Conservation (phyloP, 495 filamentous ascomycete species). For the Penicillium steckii region DNA sequence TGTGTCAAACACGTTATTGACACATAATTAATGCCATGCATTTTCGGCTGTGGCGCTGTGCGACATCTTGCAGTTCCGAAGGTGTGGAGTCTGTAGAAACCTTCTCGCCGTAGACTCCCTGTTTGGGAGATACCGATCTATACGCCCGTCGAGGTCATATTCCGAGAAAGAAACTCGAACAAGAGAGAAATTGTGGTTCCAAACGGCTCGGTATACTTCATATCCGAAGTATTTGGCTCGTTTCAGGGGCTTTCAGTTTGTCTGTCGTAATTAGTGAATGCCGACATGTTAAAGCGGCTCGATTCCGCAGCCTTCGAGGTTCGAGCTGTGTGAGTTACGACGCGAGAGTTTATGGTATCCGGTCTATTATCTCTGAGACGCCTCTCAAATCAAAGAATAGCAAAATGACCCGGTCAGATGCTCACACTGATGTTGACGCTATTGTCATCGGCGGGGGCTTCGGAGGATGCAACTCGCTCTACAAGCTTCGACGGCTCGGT, state of each 20-base stretch:
- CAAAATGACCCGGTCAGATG: slow-evolving; percentile 15
- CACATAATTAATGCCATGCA: background rate
- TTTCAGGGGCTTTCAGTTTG: too few species aligned
- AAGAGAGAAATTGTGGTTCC: too few species aligned
- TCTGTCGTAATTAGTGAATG: background rate
- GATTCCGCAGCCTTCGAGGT: background rate
- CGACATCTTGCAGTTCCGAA: background rate
- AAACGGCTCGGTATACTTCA: slow-evolving; percentile 1
- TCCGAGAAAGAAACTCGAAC: background rate
- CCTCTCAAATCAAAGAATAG: background rate
- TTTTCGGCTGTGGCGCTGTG: slow-evolving; percentile 2
- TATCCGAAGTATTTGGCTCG: too few species aligned
- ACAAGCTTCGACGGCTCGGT: slow-evolving; percentile 37
- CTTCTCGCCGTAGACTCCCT: slow-evolving; percentile 21
- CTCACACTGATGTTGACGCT: slow-evolving; percentile 30
- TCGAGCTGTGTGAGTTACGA: background rate
- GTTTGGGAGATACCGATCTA: background rate
- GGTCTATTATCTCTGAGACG: background rate
- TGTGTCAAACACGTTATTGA: background rate
- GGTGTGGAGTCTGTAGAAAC: background rate
- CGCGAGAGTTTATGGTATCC: background rate
- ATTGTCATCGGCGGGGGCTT: slow-evolving; percentile 37
- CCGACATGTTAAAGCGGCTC: background rate
- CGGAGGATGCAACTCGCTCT: slow-evolving; percentile 36
- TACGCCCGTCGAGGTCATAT: background rate